Conservation (phyloP, 192 early-diverging fungal genomes). For the Mortierella claussenii region DNA sequence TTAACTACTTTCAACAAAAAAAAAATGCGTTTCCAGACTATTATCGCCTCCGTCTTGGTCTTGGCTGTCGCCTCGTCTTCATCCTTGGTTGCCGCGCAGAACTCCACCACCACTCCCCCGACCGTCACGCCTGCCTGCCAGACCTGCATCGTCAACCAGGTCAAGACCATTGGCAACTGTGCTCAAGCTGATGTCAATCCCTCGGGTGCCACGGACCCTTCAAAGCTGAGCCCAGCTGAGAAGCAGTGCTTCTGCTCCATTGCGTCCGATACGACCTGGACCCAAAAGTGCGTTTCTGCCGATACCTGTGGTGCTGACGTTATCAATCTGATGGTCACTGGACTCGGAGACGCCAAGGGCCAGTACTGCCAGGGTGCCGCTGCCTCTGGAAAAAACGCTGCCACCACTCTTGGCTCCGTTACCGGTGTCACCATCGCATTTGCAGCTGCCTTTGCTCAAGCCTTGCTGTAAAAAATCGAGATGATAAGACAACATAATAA, state of each 20-base stretch:
- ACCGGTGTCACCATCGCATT: not conserved
- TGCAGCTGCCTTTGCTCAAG: not conserved
- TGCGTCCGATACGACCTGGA: not conserved
- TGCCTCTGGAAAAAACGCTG: not conserved
- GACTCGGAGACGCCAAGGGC: not conserved
- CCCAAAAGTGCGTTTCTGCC: not conserved
- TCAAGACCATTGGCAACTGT: no score
- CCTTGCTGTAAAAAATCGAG: not conserved
- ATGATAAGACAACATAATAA: no score
- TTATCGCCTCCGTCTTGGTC: constrained; percentile 4
- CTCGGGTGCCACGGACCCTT: not conserved
- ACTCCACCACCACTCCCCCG: not conserved
- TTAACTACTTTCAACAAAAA: not conserved
- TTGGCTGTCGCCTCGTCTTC: constrained; percentile 10
- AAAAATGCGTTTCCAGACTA: constrained; percentile 20
- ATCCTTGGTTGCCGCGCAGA: not conserved
- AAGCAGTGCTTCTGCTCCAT: constrained; percentile 11
- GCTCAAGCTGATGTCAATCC: not conserved
- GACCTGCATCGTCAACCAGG: no score
- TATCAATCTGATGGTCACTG: not conserved
- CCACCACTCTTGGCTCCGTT: not conserved
- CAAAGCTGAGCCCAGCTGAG: not conserved
- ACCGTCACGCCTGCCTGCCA: not conserved
- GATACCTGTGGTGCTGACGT: constrained; percentile 4
- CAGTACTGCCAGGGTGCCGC: not conserved